Evolutionary conservation across 2,329 filamentous ascomycete genomes (phyloP).

Genomic region (Cyphellophora attinorum): DNA sequence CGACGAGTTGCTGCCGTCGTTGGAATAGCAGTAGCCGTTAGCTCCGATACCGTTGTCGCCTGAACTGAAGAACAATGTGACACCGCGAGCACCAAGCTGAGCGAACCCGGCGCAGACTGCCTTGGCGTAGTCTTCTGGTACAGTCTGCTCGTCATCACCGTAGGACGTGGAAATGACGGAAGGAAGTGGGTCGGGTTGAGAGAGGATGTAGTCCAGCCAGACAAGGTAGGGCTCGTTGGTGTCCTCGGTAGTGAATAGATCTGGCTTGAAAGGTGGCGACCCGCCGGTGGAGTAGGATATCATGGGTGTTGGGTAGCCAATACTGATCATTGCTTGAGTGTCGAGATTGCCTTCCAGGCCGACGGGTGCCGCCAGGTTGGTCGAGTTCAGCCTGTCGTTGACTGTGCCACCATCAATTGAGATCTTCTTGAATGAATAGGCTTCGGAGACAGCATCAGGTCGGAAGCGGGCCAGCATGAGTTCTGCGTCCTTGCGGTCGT

Average conservation of each 20-base stretch:
- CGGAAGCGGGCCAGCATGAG: conserved; percentile 28
- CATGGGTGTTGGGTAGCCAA: conserved; percentile 46
- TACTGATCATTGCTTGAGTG: conserved; percentile 46
- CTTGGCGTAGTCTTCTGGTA: conserved; percentile 51
- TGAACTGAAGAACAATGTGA: conserved; percentile 53
- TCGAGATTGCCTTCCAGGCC: conserved; percentile 51
- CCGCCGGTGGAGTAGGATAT: conserved; percentile 49
- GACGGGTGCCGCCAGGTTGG: conserved; percentile 25
- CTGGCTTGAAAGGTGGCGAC: conserved; percentile 41
- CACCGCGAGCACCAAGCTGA: conserved; percentile 58
- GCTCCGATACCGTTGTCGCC: conserved; percentile 50
- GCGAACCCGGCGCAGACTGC: conserved; percentile 56
- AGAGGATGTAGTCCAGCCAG: conserved; percentile 51
- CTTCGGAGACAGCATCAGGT: conserved; percentile 25
- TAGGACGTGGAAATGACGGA: conserved; percentile 57
- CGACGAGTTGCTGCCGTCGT: conserved; percentile 48
- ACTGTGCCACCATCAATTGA: conserved; percentile 25
- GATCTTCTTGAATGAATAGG: conserved; percentile 24
- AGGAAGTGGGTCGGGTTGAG: conserved; percentile 42
- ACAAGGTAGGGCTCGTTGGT: conserved; percentile 61
- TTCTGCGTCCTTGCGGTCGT: conserved; percentile 35
- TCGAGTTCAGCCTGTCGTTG: conserved; percentile 16
- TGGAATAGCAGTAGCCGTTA: conserved; percentile 44
- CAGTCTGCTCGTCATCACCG: conserved; percentile 56
- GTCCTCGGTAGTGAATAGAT: conserved; percentile 34